Evolutionary conservation across 2,329 filamentous ascomycete genomes (phyloP).

Genomic region (Samsoniella hepiali): DNA sequence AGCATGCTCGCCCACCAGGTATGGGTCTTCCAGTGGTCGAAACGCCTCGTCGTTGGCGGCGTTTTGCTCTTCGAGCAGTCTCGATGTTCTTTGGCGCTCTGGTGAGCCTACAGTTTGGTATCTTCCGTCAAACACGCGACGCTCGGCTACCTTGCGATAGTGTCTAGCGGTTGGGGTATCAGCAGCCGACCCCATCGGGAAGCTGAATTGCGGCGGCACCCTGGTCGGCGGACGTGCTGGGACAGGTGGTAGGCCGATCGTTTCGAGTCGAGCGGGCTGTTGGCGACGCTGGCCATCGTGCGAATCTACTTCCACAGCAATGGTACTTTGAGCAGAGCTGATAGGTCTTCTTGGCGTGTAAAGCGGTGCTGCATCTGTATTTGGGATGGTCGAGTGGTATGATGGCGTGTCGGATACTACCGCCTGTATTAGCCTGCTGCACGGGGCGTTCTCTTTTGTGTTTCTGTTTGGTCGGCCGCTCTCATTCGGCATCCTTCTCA

Average conservation of each 20-base stretch:
- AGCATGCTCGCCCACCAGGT: conserved; percentile 64
- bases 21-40: conserved; percentile 62
- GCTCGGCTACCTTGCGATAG: conserved; percentile 61
- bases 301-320: conserved; percentile 21
- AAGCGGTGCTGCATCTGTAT: conserved; percentile 46
- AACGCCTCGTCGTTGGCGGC: conserved; percentile 22
- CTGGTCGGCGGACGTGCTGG: conserved; percentile 39
- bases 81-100: conserved; percentile 5
- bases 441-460: neutral
- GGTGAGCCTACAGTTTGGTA: conserved; percentile 29
- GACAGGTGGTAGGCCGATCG: conserved; percentile 49
- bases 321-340: conserved; percentile 16
- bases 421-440: conserved; percentile 1
- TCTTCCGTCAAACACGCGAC: conserved; percentile 51
- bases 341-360: conserved; percentile 42
- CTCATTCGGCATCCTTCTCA: conserved; percentile 21
- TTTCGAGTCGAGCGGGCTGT: conserved; percentile 16
- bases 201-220: conserved; percentile 57
- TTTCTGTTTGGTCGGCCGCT: neutral
- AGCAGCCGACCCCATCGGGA: conserved; percentile 57
- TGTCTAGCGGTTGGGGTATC: conserved; percentile 54
- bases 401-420: conserved; percentile 62
- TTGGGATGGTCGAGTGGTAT: conserved; percentile 56
- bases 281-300: conserved; percentile 25
- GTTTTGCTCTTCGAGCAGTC: conserved; percentile 4